Conservation (phyloP, 176 grass and related monocot genomes). For the Oryza officinalis region DNA sequence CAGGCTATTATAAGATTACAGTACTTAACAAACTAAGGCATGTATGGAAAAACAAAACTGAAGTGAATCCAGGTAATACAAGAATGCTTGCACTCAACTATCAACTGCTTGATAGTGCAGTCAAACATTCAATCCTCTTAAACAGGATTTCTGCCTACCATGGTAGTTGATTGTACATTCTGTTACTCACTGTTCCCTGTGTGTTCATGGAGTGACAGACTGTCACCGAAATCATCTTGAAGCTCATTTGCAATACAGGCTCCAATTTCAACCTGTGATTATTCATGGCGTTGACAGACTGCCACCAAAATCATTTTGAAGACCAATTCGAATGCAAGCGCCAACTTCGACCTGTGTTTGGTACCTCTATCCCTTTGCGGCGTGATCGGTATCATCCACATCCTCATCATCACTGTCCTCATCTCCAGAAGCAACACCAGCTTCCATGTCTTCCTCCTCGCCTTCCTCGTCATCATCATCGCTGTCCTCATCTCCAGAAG, state of each 20-base stretch:
- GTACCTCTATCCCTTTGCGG: conserved; percentile 14
- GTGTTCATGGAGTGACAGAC: background rate
- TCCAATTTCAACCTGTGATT: background rate
- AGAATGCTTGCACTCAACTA: background rate
- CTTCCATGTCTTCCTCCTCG: conserved; percentile 26
- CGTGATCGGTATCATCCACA: conserved; percentile 7
- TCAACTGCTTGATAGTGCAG: background rate
- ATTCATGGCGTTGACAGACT: background rate
- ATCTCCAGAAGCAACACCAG: conserved; percentile 42
- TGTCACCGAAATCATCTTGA: background rate
- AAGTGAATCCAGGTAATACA: conserved; percentile 34
- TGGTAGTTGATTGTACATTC: conserved; percentile 8
- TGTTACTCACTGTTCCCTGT: background rate
- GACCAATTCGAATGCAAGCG: background rate
- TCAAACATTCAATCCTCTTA: conserved; percentile 14
- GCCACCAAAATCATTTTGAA: background rate
- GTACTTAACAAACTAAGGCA: background rate
- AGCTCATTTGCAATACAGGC: conserved; percentile 1
- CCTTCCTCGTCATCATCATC: conserved; percentile 44
- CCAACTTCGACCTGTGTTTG: background rate
- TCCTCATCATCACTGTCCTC: conserved; percentile 62
- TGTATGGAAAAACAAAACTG: background rate
- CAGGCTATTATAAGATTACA: background rate
- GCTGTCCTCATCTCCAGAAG: conserved; percentile 53
- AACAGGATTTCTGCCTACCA: conserved; percentile 31